Percentiles rank a stretch among this genome's conserved stretches.
Evolutionary conservation across 768 basidiomycete genomes (phyloP).

Genomic region (Lentinula edodes): DNA sequence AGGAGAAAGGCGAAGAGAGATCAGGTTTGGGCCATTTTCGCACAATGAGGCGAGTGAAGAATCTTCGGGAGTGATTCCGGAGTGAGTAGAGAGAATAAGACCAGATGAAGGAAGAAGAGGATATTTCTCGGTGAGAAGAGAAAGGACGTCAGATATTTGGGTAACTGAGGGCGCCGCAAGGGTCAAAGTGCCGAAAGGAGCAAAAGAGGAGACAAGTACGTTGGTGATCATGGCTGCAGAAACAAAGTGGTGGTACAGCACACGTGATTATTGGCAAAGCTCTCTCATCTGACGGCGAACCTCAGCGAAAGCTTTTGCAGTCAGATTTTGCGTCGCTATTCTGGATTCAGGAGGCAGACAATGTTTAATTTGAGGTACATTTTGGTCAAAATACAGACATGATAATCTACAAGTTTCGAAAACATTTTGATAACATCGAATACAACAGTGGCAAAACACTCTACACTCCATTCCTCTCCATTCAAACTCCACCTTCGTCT

Average conservation of each 20-base stretch:
- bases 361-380: too few relatives aligned
- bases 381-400: too few relatives aligned
- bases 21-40: conserved; percentile 27
- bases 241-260: not conserved
- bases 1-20: conserved; percentile 72
- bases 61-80: conserved; percentile 32
- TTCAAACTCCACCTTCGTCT: too few relatives aligned
- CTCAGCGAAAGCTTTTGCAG: too few relatives aligned
- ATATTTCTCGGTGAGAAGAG: conserved; percentile 40
- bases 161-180: conserved; percentile 39
- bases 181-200: conserved; percentile 54
- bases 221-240: conserved; percentile 36
- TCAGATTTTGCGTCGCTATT: too few relatives aligned
- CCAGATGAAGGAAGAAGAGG: conserved; percentile 38
- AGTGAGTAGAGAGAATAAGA: conserved; percentile 35
- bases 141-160: conserved; percentile 33
- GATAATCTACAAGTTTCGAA: too few relatives aligned
- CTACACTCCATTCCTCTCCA: too few relatives aligned
- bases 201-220: conserved; percentile 54
- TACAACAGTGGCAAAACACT: too few relatives aligned
- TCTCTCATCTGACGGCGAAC: too few relatives aligned
- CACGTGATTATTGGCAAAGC: not conserved
- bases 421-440: too few relatives aligned
- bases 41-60: conserved; percentile 19
- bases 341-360: too few relatives aligned